These are phyloP conservation scores for Loxodes magnus DNA, from an alignment of 73 alveolate genomes.

Conservation along the genomic window DNA sequence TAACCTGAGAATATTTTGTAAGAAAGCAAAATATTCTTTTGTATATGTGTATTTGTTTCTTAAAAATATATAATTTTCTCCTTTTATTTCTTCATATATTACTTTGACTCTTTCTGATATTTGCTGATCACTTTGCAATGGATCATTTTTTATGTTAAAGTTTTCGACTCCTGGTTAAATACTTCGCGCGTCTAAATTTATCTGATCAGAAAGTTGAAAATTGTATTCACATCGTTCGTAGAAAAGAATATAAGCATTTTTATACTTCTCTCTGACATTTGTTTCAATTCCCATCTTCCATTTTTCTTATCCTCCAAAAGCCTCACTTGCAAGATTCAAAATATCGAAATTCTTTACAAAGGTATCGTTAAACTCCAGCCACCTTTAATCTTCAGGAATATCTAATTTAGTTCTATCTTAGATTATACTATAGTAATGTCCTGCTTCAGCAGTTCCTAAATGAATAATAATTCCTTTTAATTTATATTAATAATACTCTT, in stretches of 20 bases:
- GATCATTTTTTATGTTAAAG: neutral
- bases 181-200: neutral
- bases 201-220: neutral
- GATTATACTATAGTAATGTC: constrained; percentile 94
- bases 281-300: constrained; percentile 2
- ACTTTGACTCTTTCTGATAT: too few relatives aligned
- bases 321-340: constrained; percentile 62
- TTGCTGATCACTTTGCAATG: neutral
- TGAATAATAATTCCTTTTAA: constrained; percentile 92
- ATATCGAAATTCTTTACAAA: constrained; percentile 57
- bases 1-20: too few relatives aligned
- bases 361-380: constrained; percentile 49
- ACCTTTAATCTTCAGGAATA: neutral
- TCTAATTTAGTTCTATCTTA: too few relatives aligned
- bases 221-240: constrained; percentile 47
- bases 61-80: neutral
- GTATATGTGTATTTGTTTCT: neutral
- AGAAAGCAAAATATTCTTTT: too few relatives aligned
- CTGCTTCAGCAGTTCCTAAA: constrained; percentile 93
- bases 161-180: neutral
- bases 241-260: constrained; percentile 69
- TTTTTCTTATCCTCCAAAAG: constrained; percentile 66
- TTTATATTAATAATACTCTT: constrained; percentile 64
- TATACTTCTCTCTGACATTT: constrained; percentile 11
- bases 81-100: too few relatives aligned